Conservation (phyloP, 495 filamentous ascomycete genomes). For the Neurospora cerealis region DNA sequence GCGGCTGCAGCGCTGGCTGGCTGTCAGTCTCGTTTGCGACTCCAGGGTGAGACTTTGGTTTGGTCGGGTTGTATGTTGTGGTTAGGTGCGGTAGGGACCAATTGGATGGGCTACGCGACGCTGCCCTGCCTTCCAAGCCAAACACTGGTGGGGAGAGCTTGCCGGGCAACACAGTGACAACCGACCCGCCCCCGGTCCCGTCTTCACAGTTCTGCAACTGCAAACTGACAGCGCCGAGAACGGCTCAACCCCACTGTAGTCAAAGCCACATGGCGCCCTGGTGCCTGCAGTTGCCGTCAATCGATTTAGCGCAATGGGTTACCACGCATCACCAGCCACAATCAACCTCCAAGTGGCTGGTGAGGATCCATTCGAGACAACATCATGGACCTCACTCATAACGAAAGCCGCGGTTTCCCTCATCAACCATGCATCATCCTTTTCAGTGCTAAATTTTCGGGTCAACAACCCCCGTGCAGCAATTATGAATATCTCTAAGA, state of each 20-base stretch:
- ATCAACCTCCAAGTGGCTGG: not conserved
- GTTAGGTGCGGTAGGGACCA: constrained; percentile 11
- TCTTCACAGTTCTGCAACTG: not conserved
- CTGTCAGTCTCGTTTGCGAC: not conserved
- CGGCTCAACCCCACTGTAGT: not conserved
- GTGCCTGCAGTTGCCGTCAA: not conserved
- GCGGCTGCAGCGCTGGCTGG: not conserved
- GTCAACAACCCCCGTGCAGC: not conserved
- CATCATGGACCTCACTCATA: not conserved
- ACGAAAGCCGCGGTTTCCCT: not conserved
- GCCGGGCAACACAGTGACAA: constrained; percentile 17
- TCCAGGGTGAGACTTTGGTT: not conserved
- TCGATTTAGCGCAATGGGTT: not conserved
- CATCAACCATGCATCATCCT: not conserved
- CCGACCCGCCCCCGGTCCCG: not conserved
- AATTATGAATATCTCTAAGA: too few relatives aligned
- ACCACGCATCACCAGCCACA: not conserved
- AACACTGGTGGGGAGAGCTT: constrained; percentile 10
- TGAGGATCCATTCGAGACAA: not conserved
- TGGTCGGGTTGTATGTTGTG: constrained; percentile 17
- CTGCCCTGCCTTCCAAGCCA: not conserved
- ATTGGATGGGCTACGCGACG: constrained; percentile 19
- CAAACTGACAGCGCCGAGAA: not conserved
- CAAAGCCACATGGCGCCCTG: not conserved
- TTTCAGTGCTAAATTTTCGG: not conserved